Percentiles rank a stretch among this genome's conserved stretches.
Evolutionary conservation across 1,284 basidiomycete genomes (phyloP).

Genomic region (Puccinia polysora): DNA sequence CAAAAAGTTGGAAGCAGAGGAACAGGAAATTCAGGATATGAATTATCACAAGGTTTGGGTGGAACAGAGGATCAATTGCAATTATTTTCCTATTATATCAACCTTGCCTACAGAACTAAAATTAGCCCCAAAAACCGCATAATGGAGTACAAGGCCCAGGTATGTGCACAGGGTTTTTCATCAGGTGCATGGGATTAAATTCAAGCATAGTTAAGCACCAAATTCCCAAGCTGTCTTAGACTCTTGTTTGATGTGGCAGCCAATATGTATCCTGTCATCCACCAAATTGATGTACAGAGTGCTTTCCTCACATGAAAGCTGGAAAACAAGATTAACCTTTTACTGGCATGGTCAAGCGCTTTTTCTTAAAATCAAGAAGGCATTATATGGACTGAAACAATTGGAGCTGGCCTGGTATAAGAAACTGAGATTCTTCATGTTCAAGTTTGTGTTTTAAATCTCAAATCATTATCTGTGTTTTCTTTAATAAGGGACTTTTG

Average conservation of each 20-base stretch:
- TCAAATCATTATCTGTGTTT: neutral
- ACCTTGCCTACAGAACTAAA: neutral
- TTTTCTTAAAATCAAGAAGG: neutral
- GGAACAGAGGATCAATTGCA: neutral
- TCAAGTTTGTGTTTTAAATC: neutral
- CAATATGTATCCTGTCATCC: neutral
- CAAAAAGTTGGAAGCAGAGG: neutral
- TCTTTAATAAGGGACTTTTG: neutral
- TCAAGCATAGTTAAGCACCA: neutral
- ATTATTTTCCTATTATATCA: neutral
- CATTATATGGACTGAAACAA: neutral
- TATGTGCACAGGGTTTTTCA: neutral
- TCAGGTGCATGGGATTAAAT: neutral
- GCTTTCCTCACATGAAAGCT: neutral
- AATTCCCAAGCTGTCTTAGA: neutral
- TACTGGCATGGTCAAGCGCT: neutral
- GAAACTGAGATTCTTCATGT: neutral
- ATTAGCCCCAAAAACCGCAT: neutral
- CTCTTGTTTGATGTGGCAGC: neutral
- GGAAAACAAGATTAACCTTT: neutral
- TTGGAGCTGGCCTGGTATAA: neutral
- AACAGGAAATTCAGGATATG: neutral
- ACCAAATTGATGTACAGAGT: neutral
- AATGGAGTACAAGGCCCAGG: neutral
- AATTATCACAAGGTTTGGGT: neutral